Percentiles rank a stretch among this genome's conserved stretches.
phyloP scores from a whole-genome alignment of 768 basidiomycete species.

The Bullera alba region DNA sequence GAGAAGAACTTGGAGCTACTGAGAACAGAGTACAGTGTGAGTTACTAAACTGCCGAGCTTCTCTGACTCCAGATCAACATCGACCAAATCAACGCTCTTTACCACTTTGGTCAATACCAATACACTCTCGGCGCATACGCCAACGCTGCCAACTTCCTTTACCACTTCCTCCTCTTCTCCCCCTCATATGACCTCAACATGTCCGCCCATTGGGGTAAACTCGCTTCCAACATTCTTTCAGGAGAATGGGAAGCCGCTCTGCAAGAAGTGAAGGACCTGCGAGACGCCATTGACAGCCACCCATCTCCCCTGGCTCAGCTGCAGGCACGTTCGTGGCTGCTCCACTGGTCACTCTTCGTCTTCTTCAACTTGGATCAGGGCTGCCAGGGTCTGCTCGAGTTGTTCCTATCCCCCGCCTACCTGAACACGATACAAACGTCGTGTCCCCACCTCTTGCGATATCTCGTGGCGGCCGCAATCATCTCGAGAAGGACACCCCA shows the following conservation, averaged over 20 bases:
- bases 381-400: slow-evolving; percentile 76
- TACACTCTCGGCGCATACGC: slow-evolving; percentile 98
- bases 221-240: slow-evolving; percentile 88
- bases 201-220: slow-evolving; percentile 98
- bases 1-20: slow-evolving; percentile 91
- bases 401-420: slow-evolving; percentile 91
- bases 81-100: slow-evolving; percentile 89
- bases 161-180: slow-evolving; percentile 96
- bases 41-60: slow-evolving; percentile 28
- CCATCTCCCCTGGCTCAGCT: slow-evolving; percentile 61
- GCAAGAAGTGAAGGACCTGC: slow-evolving; percentile 89
- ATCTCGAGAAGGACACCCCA: slow-evolving; percentile 71
- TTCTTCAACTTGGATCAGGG: slow-evolving; percentile 92
- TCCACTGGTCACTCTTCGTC: slow-evolving; percentile 96
- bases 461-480: slow-evolving; percentile 86
- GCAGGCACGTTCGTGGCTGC: slow-evolving; percentile 90
- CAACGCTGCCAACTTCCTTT: slow-evolving; percentile 92
- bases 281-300: slow-evolving; percentile 71
- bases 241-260: slow-evolving; percentile 94
- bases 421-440: slow-evolving; percentile 98
- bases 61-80: slow-evolving; percentile 63
- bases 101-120: slow-evolving; percentile 98
- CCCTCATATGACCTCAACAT: slow-evolving; percentile 87
- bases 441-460: slow-evolving; percentile 87
- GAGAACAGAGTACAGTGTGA: slow-evolving; percentile 81